Evolutionary conservation across 768 basidiomycete genomes (phyloP).

Genomic region (Russula vinacea): DNA sequence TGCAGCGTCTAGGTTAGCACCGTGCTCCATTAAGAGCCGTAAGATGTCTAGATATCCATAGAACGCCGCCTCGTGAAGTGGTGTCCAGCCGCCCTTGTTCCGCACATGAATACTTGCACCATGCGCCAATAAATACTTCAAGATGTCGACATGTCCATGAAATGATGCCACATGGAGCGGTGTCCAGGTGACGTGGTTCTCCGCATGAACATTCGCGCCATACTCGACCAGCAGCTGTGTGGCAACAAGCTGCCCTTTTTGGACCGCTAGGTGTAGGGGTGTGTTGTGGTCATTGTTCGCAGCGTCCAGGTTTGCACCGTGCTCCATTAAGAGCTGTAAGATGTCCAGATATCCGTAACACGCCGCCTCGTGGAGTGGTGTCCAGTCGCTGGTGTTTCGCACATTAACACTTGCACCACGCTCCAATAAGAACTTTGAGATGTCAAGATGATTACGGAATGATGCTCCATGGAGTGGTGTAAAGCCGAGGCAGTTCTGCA

Average conservation of each 20-base stretch:
- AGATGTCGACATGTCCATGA: background rate
- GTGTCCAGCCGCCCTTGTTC: background rate
- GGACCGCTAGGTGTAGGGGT: background rate
- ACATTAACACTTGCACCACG: background rate
- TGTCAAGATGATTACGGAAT: no score
- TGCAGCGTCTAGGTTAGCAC: background rate
- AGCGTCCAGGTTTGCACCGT: background rate
- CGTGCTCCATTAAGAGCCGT: background rate
- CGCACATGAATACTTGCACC: background rate
- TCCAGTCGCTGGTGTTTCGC: background rate
- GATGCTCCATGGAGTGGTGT: no score
- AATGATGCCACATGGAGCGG: background rate
- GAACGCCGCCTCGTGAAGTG: background rate
- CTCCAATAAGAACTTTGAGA: background rate
- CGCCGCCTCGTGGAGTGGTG: background rate
- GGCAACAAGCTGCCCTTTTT: background rate
- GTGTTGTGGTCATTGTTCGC: background rate
- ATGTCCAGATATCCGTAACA: background rate
- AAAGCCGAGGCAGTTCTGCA: no score
- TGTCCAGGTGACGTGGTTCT: background rate
- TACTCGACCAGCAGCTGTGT: background rate
- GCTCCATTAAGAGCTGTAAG: background rate
- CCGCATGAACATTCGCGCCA: background rate
- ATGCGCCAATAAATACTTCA: background rate
- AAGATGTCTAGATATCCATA: background rate